Evolutionary conservation across 2,329 filamentous ascomycete genomes (phyloP).

Genomic region (Aspergillus melleus): DNA sequence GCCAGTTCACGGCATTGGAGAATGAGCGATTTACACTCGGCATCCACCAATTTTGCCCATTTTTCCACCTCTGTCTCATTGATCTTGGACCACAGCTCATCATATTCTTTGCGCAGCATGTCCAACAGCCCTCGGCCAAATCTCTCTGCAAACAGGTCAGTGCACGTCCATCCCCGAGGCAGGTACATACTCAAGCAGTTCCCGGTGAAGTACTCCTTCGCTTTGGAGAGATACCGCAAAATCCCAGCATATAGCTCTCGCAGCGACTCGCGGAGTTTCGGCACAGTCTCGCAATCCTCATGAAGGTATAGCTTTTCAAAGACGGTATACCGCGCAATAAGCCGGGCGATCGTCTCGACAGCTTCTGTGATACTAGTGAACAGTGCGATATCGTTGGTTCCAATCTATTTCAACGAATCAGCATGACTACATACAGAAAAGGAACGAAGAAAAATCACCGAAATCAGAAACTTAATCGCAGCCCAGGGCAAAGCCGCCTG

Average conservation of each 20-base stretch:
- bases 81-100: not conserved
- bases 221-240: not conserved
- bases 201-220: not conserved
- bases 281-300: not conserved
- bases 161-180: not conserved
- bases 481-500: not conserved
- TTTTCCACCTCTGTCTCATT: not conserved
- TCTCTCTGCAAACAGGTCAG: not conserved
- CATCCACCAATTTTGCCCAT: not conserved
- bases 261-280: not conserved
- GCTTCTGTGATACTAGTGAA: not conserved
- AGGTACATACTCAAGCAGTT: not conserved
- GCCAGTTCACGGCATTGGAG: not conserved
- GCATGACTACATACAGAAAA: not conserved
- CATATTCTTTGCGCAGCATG: not conserved
- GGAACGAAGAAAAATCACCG: not conserved
- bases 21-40: not conserved
- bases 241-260: not conserved
- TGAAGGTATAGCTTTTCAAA: not conserved
- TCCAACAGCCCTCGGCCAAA: not conserved
- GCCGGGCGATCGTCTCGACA: not conserved
- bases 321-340: not conserved
- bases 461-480: not conserved
- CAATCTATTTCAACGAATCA: not conserved
- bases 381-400: not conserved